These are phyloP conservation scores for Pleurozium schreberi DNA, from an alignment of 225 moss, liverwort and hornwort species.

Conservation along the genomic window DNA sequence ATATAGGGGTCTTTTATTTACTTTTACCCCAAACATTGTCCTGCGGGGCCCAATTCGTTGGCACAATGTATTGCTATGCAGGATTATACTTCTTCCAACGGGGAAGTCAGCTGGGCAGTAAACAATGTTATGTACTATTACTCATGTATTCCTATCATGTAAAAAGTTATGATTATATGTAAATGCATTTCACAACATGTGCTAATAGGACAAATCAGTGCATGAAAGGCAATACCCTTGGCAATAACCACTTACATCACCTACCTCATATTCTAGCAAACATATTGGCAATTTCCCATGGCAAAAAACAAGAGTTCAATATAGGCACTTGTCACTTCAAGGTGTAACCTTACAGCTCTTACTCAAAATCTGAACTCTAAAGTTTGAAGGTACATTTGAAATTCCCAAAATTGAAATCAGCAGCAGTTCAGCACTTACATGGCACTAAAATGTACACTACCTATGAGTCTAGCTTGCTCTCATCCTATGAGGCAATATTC, in stretches of 20 bases:
- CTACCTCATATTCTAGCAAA: not conserved
- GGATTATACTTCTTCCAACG: too few relatives aligned
- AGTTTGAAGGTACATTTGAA: not conserved
- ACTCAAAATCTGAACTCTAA: not conserved
- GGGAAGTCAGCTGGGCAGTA: too few relatives aligned
- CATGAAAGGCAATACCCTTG: rapidly evolving
- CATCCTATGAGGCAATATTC: not conserved
- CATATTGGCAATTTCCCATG: not conserved
- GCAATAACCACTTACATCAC: not conserved
- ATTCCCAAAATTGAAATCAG: not conserved
- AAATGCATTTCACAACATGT: not conserved
- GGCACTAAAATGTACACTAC: not conserved
- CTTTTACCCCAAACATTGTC: too few relatives aligned
- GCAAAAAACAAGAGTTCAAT: not conserved
- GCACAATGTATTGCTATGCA: too few relatives aligned
- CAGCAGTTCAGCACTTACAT: not conserved
- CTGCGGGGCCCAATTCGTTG: too few relatives aligned
- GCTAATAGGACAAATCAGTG: not conserved
- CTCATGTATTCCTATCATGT: not conserved
- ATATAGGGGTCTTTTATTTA: too few relatives aligned
- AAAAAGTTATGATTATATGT: not conserved
- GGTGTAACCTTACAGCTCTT: not conserved
- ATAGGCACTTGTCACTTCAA: rapidly evolving
- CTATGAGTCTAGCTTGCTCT: not conserved
- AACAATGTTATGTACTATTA: too few relatives aligned